Percentiles rank a stretch among this genome's conserved stretches.
These are phyloP conservation scores for Cynanchum wilfordii DNA, from an alignment of 257 asterid genomes.

Conservation along the genomic window DNA sequence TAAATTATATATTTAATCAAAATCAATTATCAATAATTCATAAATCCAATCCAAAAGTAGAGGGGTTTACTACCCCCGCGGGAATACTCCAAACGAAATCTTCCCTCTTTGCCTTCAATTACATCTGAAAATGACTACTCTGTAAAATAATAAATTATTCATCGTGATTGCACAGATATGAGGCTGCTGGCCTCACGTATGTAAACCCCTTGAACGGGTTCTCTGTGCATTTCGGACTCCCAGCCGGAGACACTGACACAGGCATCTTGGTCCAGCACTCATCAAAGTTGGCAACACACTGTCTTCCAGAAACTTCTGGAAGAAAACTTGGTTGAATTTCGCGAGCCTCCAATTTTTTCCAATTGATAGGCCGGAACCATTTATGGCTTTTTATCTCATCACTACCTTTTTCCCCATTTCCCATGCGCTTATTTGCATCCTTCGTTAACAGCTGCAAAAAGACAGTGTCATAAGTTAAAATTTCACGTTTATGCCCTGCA, in stretches of 20 bases:
- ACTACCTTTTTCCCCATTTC: conserved; percentile 46
- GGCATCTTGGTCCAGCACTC: conserved; percentile 69
- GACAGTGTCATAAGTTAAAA: not conserved
- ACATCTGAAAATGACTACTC: too few species aligned
- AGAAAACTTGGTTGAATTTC: conserved; percentile 63
- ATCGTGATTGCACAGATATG: conserved; percentile 24
- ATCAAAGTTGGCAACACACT: conserved; percentile 68
- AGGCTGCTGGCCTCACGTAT: conserved; percentile 47
- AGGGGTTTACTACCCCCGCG: too few species aligned
- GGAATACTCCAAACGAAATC: too few species aligned
- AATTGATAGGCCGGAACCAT: conserved; percentile 65
- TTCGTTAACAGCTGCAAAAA: conserved; percentile 58
- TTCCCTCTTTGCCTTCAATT: too few species aligned
- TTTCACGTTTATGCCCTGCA: not conserved
- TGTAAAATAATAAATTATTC: not conserved
- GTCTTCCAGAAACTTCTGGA: conserved; percentile 63
- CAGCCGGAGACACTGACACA: conserved; percentile 55
- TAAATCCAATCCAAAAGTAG: too few species aligned
- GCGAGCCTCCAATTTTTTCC: conserved; percentile 68
- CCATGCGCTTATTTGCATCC: conserved; percentile 57
- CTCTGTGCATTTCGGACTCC: conserved; percentile 51
- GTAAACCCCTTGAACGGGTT: conserved; percentile 62
- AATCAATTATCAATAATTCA: too few species aligned
- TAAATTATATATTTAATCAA: too few species aligned
- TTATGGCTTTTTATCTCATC: conserved; percentile 61